These are phyloP conservation scores for Skeletonema grethae DNA, from an alignment of 108 stramenopile species.

Conservation along the genomic window DNA sequence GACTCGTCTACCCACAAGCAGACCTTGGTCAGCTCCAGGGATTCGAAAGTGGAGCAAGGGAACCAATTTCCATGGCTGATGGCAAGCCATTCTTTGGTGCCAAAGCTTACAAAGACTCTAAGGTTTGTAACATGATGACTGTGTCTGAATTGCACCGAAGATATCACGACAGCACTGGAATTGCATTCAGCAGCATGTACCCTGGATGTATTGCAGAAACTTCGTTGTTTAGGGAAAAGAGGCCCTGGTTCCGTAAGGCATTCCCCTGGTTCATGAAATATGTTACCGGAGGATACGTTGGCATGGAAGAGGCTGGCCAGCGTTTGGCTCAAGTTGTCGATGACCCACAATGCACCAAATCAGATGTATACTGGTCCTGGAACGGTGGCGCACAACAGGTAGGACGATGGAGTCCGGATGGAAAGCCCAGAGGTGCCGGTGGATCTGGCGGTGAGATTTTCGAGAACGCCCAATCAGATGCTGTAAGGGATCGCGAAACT, in stretches of 20 bases:
- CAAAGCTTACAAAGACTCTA: constrained; percentile 98
- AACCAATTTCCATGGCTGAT: constrained; percentile 90
- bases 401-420: constrained; percentile 78
- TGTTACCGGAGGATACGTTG: constrained; percentile 89
- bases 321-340: constrained; percentile 87
- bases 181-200: constrained; percentile 94
- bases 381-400: constrained; percentile 93
- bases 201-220: constrained; percentile 99
- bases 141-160: constrained; percentile 92
- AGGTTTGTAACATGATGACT: constrained; percentile 91
- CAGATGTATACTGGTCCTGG: constrained; percentile 97
- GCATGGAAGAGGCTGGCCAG: constrained; percentile 90
- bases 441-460: constrained; percentile 96
- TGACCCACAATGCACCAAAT: constrained; percentile 86
- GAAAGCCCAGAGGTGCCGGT: constrained; percentile 88
- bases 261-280: constrained; percentile 90
- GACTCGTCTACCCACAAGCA: constrained; percentile 90
- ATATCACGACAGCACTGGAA: constrained; percentile 92
- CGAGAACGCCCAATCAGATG: constrained; percentile 86
- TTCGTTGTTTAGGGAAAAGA: constrained; percentile 95
- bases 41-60: constrained; percentile 71
- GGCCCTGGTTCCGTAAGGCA: constrained; percentile 94
- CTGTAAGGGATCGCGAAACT: constrained; percentile 75
- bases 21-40: constrained; percentile 92
- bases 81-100: constrained; percentile 93